phyloP scores from a whole-genome alignment of 140 eudicot genomes.

The Stevia rebaudiana region DNA sequence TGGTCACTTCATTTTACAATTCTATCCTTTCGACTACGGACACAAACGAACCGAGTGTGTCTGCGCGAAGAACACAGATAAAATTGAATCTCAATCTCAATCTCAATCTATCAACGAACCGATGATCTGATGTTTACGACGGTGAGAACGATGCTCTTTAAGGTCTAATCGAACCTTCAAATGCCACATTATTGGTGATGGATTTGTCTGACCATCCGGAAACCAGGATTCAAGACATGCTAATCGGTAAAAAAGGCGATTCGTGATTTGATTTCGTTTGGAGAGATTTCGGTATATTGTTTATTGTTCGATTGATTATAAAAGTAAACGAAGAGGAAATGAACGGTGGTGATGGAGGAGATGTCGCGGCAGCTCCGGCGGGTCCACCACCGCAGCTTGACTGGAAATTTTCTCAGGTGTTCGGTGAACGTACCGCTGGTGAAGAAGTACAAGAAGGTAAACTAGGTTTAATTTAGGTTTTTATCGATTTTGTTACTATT shows the following conservation, averaged over 20 bases:
- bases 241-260: conserved; percentile 24
- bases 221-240: conserved; percentile 18
- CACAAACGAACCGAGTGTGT: background rate
- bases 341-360: conserved; percentile 53
- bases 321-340: conserved; percentile 17
- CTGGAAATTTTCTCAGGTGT: conserved; percentile 76
- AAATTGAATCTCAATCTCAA: conserved; percentile 14
- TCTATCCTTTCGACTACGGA: conserved; percentile 25
- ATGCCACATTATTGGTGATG: conserved; percentile 24
- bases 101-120: conserved; percentile 18
- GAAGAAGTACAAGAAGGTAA: conserved; percentile 85
- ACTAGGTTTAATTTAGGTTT: conserved; percentile 12
- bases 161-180: conserved; percentile 17
- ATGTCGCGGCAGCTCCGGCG: conserved; percentile 46
- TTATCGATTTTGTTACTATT: background rate
- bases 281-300: conserved; percentile 11
- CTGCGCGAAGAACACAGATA: conserved; percentile 23
- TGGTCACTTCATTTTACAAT: conserved; percentile 19
- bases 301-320: background rate
- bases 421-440: conserved; percentile 75
- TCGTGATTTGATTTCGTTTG: conserved; percentile 24
- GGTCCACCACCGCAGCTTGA: conserved; percentile 62
- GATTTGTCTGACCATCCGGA: conserved; percentile 21
- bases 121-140: background rate
- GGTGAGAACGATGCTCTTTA: conserved; percentile 5